Base-by-base conservation (phyloP, 331 rosid genomes). In the Rosa hybrid region DNA sequence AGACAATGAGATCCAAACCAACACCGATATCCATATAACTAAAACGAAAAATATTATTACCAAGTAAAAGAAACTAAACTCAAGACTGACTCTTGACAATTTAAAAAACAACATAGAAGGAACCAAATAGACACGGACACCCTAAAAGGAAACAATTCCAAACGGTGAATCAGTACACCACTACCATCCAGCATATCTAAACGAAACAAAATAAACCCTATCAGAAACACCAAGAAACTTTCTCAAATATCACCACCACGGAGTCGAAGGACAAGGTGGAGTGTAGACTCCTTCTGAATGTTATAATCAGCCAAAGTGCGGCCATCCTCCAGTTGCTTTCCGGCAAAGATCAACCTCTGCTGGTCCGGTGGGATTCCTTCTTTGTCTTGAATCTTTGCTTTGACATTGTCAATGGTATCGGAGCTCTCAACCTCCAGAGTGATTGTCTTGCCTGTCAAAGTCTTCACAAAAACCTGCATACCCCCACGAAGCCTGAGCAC, bases 401-500 rank as follows among this genome's bases (percentile, higher is more conserved):
- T 53, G 21, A 53, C 59, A 18, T 53, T 53, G 8, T 53, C 59
- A 53, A 53, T 53, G 7, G 21, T 53, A 53, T 53, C n/a, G 17
- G 59, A 53, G 59, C 59, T 53, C 59, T 53, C 59, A 18, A 53
- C 59, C 59, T 16, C 59, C 59, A 53, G 59, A 6, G 59, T 53
- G n/a, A 53, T 53, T 6, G 59, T 53, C n/a, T 53, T 53, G 21
- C 59, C 59, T 18, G 21, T 53, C 59, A 53, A 53, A 53, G 59
- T 53, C 23, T 53, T 53, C 21, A 53, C 59, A 53, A 53, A 53
- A 7, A 53, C 14, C 21, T 53, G 21, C 59, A 53, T 53, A 16
- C 59, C 21, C 17, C 59, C 59, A 18, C 59, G 59, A 53, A 53
- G 59, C 59, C 59, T 53, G 2, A 85, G 88, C 3, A 85, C 86